Percentiles rank a stretch among this genome's conserved stretches.
These are phyloP conservation scores for Phytophthora boehmeriae DNA, from an alignment of 352 stramenopile species.

Conservation along the genomic window DNA sequence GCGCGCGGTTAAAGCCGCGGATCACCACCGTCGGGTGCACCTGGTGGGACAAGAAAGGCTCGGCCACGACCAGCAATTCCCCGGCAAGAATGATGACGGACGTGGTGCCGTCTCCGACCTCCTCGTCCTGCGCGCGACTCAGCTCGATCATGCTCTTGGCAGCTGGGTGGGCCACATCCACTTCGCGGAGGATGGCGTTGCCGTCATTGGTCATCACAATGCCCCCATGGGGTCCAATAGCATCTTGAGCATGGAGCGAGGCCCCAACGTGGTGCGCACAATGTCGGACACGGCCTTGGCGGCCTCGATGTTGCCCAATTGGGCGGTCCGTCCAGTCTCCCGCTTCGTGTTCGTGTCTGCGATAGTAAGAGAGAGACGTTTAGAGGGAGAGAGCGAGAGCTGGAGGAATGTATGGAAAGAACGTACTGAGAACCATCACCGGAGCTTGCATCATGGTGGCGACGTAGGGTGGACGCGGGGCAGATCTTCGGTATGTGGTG, in stretches of 20 bases:
- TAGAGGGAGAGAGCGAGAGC: not conserved
- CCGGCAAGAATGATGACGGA: constrained; percentile 99
- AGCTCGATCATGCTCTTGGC: constrained; percentile 99
- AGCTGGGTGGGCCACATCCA: constrained; percentile 98
- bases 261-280: constrained; percentile 98
- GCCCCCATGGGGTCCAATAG: constrained; percentile 99
- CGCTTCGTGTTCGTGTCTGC: constrained; percentile 97
- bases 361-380: constrained; percentile 3
- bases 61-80: constrained; percentile 96
- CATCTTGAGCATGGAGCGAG: constrained; percentile 99
- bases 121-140: constrained; percentile 98
- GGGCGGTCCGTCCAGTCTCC: constrained; percentile 97
- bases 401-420: not conserved
- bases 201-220: constrained; percentile 99
- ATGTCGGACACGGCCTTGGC: constrained; percentile 98
- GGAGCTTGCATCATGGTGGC: constrained; percentile 88
- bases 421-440: constrained; percentile 96
- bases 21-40: constrained; percentile 99
- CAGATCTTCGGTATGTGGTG: not conserved
- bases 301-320: constrained; percentile 98
- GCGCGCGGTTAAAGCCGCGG: constrained; percentile 92
- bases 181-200: constrained; percentile 98
- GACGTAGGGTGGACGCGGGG: not conserved
- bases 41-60: constrained; percentile 97
- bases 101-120: constrained; percentile 99